Conservation (phyloP, 2,329 filamentous ascomycete species). For the Phoma sp. region DNA sequence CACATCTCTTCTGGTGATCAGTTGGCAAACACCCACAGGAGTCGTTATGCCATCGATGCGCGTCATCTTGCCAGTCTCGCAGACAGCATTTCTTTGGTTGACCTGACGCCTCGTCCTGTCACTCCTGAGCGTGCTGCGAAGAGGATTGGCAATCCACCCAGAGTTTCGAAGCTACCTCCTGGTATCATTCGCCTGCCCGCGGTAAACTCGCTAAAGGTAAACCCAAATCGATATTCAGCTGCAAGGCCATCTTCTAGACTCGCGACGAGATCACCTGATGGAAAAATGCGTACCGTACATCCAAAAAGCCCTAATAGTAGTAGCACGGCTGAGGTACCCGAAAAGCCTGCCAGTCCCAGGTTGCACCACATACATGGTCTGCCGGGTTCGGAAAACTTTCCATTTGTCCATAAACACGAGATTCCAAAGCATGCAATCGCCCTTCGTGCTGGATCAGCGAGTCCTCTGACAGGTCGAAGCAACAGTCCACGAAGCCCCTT, state of each 20-base stretch:
- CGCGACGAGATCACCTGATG: background rate
- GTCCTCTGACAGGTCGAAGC: constrained; percentile 12
- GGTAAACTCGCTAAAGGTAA: background rate
- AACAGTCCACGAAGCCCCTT: background rate
- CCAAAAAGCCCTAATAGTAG: background rate
- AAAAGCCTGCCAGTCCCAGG: constrained; percentile 23
- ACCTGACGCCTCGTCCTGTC: constrained; percentile 18
- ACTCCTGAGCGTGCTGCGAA: constrained; percentile 14
- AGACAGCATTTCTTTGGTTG: constrained; percentile 3
- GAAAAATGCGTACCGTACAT: background rate
- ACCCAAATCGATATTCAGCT: background rate
- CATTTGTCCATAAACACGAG: constrained; percentile 32
- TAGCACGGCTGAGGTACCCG: background rate
- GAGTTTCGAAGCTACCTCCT: constrained; percentile 15
- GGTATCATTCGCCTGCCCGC: constrained; percentile 1
- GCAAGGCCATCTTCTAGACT: background rate
- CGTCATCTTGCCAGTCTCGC: background rate
- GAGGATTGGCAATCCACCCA: constrained; percentile 21
- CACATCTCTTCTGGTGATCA: constrained; percentile 13
- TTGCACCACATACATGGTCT: constrained; percentile 31
- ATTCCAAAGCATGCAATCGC: constrained; percentile 24
- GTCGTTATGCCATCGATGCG: background rate
- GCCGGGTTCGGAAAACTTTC: constrained; percentile 23
- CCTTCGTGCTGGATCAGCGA: constrained; percentile 20
- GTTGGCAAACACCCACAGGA: background rate